phyloP scores from a whole-genome alignment of 768 basidiomycete genomes.

The Amanita fuliginea region DNA sequence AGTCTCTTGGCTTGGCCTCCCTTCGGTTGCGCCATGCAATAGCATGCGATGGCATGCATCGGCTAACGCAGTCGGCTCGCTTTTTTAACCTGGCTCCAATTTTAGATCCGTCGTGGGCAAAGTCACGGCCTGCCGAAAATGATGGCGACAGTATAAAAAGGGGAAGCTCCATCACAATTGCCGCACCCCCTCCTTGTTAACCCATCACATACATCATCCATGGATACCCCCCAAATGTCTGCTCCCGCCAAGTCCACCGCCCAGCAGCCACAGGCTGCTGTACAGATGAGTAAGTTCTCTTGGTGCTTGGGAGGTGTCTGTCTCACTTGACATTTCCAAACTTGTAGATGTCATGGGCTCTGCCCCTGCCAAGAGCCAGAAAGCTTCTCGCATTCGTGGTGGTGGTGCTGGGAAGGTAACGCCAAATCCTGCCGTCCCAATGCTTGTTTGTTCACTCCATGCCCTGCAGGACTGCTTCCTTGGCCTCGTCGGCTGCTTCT shows the following conservation, averaged over 20 bases:
- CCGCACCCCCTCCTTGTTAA: not conserved
- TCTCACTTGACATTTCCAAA: not conserved
- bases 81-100: not conserved
- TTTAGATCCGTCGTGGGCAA: not conserved
- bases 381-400: conserved; percentile 54
- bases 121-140: too few species aligned
- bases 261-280: conserved; percentile 47
- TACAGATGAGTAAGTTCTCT: conserved; percentile 48
- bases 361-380: conserved; percentile 17
- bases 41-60: too few species aligned
- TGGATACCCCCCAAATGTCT: conserved; percentile 10
- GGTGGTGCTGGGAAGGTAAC: conserved; percentile 59
- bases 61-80: too few species aligned
- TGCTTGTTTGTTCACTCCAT: not conserved
- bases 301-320: not conserved
- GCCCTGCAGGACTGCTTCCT: conserved; percentile 55
- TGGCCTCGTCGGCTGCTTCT: conserved; percentile 49
- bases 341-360: conserved; percentile 32
- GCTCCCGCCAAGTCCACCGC: conserved; percentile 25
- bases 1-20: too few species aligned
- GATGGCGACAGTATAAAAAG: not conserved
- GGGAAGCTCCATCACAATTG: not conserved
- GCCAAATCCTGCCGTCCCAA: not conserved
- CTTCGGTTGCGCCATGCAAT: not conserved
- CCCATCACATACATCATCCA: not conserved